These are phyloP conservation scores for Parietichytrium sp. DNA, from an alignment of 108 stramenopile genomes.

Conservation along the genomic window DNA sequence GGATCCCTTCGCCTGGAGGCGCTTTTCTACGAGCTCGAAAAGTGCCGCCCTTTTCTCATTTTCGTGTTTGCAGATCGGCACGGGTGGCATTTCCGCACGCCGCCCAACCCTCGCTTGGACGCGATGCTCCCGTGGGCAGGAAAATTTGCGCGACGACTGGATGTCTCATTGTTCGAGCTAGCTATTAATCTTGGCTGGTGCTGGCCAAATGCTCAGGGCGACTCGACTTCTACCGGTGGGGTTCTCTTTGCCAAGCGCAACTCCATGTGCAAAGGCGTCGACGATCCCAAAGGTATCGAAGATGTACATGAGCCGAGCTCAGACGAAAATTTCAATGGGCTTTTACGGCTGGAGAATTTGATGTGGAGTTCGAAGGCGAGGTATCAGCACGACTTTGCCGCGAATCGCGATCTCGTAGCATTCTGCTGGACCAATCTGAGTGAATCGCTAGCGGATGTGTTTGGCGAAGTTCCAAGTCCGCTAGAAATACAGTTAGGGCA, in stretches of 20 bases:
- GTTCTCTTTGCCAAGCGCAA: not conserved
- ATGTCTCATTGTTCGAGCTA: not conserved
- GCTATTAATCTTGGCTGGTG: not conserved
- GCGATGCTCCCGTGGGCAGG: slow-evolving; percentile 11
- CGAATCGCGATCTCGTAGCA: not conserved
- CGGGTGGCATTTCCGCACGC: not conserved
- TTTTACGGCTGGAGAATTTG: not conserved
- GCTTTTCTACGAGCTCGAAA: not conserved
- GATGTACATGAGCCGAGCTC: not conserved
- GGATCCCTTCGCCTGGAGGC: not conserved
- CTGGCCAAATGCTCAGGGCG: slow-evolving; percentile 1
- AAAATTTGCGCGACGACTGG: not conserved
- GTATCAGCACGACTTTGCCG: not conserved
- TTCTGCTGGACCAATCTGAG: not conserved
- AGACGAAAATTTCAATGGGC: slow-evolving; percentile 10
- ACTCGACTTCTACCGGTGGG: not conserved
- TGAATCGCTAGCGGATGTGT: not conserved
- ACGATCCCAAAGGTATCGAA: not conserved
- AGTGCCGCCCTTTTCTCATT: not conserved
- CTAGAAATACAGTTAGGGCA: not conserved
- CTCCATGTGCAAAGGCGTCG: not conserved
- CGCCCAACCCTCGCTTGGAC: not conserved
- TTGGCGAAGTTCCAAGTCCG: not conserved
- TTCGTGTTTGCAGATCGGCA: not conserved
- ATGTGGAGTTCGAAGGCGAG: not conserved